Conservation (phyloP, 2,329 filamentous ascomycete species). For the Didymella pinodella region DNA sequence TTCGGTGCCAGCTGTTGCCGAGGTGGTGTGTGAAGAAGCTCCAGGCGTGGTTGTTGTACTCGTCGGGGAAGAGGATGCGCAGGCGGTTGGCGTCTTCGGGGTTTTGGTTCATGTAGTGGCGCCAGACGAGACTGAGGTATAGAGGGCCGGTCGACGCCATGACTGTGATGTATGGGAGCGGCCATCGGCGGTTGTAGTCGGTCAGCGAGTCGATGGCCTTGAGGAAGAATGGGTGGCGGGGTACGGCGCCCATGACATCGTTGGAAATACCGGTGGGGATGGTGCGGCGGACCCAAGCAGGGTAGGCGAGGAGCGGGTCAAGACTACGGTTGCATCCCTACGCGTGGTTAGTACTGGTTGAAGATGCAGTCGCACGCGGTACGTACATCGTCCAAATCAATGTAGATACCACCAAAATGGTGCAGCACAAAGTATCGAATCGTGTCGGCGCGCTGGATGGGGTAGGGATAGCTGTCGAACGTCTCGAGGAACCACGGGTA, state of each 20-base stretch:
- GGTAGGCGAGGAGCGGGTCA: conserved; percentile 73
- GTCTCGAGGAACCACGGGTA: conserved; percentile 79
- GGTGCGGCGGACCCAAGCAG: conserved; percentile 75
- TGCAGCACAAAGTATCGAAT: conserved; percentile 82
- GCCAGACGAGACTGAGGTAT: conserved; percentile 78
- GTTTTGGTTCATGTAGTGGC: conserved; percentile 70
- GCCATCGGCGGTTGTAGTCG: conserved; percentile 73
- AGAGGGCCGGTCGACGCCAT: conserved; percentile 81
- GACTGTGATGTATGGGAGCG: conserved; percentile 76
- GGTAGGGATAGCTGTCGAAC: conserved; percentile 76
- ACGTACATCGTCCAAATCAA: conserved; percentile 76
- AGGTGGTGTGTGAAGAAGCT: conserved; percentile 74
- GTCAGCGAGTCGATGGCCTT: conserved; percentile 72
- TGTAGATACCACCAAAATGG: conserved; percentile 81
- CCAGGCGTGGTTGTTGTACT: conserved; percentile 73
- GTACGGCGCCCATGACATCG: conserved; percentile 78
- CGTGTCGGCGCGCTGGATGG: conserved; percentile 79
- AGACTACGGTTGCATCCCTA: conserved; percentile 73
- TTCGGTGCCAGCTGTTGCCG: conserved; percentile 71
- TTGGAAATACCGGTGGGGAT: conserved; percentile 81
- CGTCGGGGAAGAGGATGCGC: conserved; percentile 72
- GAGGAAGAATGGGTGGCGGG: conserved; percentile 77
- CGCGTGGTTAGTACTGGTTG: conserved; percentile 13
- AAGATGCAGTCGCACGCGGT: background rate
- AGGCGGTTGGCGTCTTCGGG: conserved; percentile 63